Base-by-base conservation (phyloP, 2,329 filamentous ascomycete species). In the Venturia nashicola region DNA sequence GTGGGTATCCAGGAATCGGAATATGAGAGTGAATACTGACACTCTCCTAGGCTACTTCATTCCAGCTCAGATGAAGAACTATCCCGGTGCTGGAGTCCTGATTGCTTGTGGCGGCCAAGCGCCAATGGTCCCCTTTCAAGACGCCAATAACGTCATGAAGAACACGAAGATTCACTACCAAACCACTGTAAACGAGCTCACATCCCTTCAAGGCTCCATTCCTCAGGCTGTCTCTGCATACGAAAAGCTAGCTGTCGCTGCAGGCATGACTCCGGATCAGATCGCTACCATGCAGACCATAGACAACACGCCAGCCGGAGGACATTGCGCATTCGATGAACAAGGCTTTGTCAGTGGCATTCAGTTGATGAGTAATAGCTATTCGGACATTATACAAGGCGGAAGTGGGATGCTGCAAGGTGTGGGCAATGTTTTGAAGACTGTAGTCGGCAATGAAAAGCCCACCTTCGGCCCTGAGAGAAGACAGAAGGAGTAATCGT, bases 261-360 rank as follows among this genome's bases (percentile, higher is more conserved):
- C 76, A 0, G 82, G 82, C 0, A 64, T 85, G 42, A 72, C 67
- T 48, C 69, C 75, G 0, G 71, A 69, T 39, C 74, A 82, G 67
- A 75, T 84, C 68, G 81, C 79, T 39, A 71, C 75, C 2, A 69
- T 83, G 63, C 82, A 84, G 74, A 85, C 83, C 0, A 81, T 82
- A 1, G 80, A 85, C 67, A 83, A 82, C 67, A 77, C 78, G 3
- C 82, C 82, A 2, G 72, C 75, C 27, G 82, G 82, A 44, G 82
- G 82, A 0, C 83, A 85, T 71, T 85, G 83, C 73, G 82, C 77
- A 62, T 85, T 85, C 65, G 83, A 85, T 69, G 79, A 74, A 14
- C 67, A 79, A 68, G 79, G 72, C 11, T 85, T 85, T 67, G 78
- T 79, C 11, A 77, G 75, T n/a, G 82, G 83, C 12, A 79, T 85